Evolutionary conservation across 2,329 filamentous ascomycete species (phyloP).

Genomic region (Fusarium sp.): DNA sequence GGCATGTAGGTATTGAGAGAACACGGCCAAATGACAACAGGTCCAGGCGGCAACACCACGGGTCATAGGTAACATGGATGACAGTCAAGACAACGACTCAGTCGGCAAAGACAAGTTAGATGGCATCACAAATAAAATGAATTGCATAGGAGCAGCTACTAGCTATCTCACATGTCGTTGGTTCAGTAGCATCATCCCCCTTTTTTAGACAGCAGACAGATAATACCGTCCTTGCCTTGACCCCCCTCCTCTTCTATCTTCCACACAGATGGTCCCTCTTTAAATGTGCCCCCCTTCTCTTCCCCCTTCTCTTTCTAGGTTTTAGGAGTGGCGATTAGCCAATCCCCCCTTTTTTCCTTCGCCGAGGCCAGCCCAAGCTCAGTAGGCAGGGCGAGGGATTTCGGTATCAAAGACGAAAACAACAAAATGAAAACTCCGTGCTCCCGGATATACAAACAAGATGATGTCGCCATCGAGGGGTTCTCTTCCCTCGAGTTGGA

Average conservation of each 20-base stretch:
- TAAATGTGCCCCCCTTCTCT: slow-evolving; percentile 12
- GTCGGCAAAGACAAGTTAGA: neutral
- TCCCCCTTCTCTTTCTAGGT: slow-evolving; percentile 13
- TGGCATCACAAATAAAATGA: slow-evolving; percentile 36
- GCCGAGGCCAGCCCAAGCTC: slow-evolving; percentile 23
- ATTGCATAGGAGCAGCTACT: slow-evolving; percentile 27
- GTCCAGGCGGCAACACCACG: too few species aligned
- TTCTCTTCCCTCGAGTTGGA: slow-evolving; percentile 12
- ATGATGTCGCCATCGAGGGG: slow-evolving; percentile 27
- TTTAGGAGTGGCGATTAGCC: slow-evolving; percentile 25
- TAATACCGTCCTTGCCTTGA: slow-evolving; percentile 14
- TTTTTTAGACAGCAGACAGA: slow-evolving; percentile 19
- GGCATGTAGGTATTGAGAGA: neutral
- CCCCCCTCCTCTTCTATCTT: slow-evolving; percentile 30
- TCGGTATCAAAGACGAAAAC: slow-evolving; percentile 28
- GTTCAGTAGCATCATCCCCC: slow-evolving; percentile 18
- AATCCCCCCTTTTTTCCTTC: slow-evolving; percentile 7
- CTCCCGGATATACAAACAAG: slow-evolving; percentile 40
- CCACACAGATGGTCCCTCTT: slow-evolving; percentile 9
- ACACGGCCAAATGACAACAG: neutral
- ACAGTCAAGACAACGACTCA: neutral
- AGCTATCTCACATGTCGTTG: slow-evolving; percentile 30
- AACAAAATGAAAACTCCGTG: slow-evolving; percentile 34
- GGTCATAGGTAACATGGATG: neutral
- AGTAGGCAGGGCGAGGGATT: slow-evolving; percentile 17